Evolutionary conservation across 805 yeast genomes (phyloP).

Genomic region (Candida ficus): DNA sequence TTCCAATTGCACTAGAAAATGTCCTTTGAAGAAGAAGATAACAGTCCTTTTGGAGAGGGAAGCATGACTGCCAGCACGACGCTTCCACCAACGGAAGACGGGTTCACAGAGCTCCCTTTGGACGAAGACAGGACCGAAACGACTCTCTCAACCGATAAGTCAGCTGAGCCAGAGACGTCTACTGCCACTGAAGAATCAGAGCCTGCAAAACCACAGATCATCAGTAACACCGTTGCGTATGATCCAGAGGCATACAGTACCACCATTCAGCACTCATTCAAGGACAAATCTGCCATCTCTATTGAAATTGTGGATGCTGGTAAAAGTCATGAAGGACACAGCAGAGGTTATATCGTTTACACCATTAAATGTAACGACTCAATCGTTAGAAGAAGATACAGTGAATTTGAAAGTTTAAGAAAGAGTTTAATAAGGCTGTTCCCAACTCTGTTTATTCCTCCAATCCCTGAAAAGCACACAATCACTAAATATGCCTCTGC

Average conservation of each 20-base stretch:
- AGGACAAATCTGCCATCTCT: slow-evolving; percentile 15
- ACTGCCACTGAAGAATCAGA: slow-evolving; percentile 2
- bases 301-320: slow-evolving; percentile 73
- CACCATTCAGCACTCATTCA: slow-evolving; percentile 17
- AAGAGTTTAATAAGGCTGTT: slow-evolving; percentile 63
- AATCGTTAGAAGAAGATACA: slow-evolving; percentile 75
- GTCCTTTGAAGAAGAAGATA: slow-evolving; percentile 23
- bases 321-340: slow-evolving; percentile 74
- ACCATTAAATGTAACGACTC: slow-evolving; percentile 63
- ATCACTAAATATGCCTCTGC: slow-evolving; percentile 39
- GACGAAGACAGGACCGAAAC: slow-evolving; percentile 14
- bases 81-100: slow-evolving; percentile 12
- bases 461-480: slow-evolving; percentile 84
- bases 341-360: slow-evolving; percentile 76
- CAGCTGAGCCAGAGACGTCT: slow-evolving; percentile 4
- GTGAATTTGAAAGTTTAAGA: slow-evolving; percentile 85
- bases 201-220: slow-evolving; percentile 1
- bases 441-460: slow-evolving; percentile 84
- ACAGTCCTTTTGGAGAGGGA: slow-evolving; percentile 21
- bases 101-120: slow-evolving; percentile 25
- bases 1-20: slow-evolving; percentile 4
- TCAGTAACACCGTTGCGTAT: slow-evolving; percentile 21
- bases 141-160: slow-evolving; percentile 7
- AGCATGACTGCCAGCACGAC: slow-evolving; percentile 5
- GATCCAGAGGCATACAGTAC: slow-evolving; percentile 24